These are phyloP conservation scores for Cladosporium velox DNA, from an alignment of 2,329 filamentous ascomycete genomes.

Conservation along the genomic window DNA sequence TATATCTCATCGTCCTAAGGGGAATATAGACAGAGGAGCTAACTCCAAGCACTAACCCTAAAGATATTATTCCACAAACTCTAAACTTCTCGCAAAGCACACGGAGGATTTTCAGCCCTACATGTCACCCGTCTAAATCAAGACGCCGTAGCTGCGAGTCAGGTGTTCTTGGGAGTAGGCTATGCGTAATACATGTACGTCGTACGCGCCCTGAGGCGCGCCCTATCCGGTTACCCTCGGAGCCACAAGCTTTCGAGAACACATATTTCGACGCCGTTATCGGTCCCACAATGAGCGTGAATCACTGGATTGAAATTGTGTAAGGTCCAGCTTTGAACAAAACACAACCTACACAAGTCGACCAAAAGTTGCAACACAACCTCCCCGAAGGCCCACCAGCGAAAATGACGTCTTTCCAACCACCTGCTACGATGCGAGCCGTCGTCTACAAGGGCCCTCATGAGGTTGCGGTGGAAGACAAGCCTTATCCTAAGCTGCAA, in stretches of 20 bases:
- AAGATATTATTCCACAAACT: not conserved
- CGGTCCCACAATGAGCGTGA: not conserved
- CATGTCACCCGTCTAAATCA: not conserved
- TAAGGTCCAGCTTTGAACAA: not conserved
- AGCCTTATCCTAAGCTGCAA: conserved; percentile 74
- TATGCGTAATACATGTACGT: not conserved
- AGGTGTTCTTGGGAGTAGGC: not conserved
- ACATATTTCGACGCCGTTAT: not conserved
- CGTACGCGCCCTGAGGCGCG: not conserved
- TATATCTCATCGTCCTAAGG: not conserved
- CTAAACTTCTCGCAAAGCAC: not conserved
- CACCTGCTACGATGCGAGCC: conserved; percentile 71
- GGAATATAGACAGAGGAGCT: not conserved
- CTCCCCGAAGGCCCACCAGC: not conserved
- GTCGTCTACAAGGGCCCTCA: conserved; percentile 82
- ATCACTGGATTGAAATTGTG: not conserved
- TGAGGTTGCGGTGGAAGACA: conserved; percentile 68
- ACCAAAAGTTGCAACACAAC: not conserved
- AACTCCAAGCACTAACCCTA: not conserved
- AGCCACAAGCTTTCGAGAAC: not conserved
- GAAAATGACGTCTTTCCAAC: conserved; percentile 19
- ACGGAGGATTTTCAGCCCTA: not conserved
- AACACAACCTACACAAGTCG: not conserved
- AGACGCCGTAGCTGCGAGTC: not conserved
- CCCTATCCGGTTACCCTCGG: not conserved